Evolutionary conservation across 441 rosid species (phyloP).

Genomic region (Hura crepitans): DNA sequence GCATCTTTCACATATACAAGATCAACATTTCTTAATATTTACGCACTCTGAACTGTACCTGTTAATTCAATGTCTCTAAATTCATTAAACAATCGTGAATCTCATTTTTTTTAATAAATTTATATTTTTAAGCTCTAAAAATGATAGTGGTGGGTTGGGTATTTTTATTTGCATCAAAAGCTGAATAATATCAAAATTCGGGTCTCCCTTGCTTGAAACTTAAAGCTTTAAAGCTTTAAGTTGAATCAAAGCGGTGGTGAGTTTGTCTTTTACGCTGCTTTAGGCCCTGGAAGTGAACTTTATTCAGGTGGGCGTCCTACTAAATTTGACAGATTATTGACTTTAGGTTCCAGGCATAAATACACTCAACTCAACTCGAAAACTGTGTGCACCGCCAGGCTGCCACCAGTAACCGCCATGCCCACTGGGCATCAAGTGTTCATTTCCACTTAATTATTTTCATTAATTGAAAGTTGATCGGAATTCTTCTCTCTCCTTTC

Average conservation of each 20-base stretch:
- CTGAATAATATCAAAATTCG: not conserved
- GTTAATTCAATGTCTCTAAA: too few species aligned
- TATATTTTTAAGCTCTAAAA: too few species aligned
- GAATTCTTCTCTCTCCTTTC: too few species aligned
- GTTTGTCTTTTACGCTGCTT: not conserved
- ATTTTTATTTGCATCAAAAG: not conserved
- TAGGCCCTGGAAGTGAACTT: not conserved
- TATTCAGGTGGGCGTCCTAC: not conserved
- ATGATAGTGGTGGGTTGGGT: not conserved
- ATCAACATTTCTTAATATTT: too few species aligned
- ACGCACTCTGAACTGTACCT: too few species aligned
- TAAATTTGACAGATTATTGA: not conserved
- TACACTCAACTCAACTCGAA: slow-evolving; percentile 7
- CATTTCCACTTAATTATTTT: too few species aligned
- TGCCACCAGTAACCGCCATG: slow-evolving; percentile 17
- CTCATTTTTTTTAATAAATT: too few species aligned
- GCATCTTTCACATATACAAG: too few species aligned
- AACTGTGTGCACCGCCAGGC: slow-evolving; percentile 19
- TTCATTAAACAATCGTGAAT: too few species aligned
- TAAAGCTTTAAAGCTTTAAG: not conserved
- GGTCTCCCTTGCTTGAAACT: not conserved
- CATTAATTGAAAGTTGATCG: too few species aligned
- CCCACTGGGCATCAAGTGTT: not conserved
- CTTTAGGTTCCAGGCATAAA: not conserved
- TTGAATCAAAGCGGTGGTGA: too few species aligned